Evolutionary conservation across 176 grass and related monocot genomes (phyloP).

Genomic region (Leersia perrieri): DNA sequence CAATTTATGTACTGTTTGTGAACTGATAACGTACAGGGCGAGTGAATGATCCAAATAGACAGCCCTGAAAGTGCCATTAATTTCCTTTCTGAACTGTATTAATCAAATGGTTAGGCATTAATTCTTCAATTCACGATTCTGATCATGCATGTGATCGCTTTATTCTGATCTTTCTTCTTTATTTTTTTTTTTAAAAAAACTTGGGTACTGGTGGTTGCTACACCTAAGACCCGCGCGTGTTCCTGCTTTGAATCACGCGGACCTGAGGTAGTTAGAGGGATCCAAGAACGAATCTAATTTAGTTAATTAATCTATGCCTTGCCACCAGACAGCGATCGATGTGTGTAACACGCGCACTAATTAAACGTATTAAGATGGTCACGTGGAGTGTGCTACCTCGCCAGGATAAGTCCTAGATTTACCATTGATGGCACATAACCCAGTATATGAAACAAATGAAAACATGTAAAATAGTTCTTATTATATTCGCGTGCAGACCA

Average conservation of each 20-base stretch:
- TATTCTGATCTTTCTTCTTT: too few relatives aligned
- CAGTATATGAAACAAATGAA: too few relatives aligned
- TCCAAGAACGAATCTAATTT: not conserved
- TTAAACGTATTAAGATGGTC: not conserved
- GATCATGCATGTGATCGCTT: not conserved
- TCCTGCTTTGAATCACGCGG: not conserved
- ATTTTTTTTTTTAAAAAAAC: not conserved
- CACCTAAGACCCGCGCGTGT: not conserved
- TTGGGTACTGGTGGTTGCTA: not conserved
- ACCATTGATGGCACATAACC: too few relatives aligned
- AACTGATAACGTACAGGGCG: too few relatives aligned
- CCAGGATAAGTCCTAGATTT: too few relatives aligned
- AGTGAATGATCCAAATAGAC: not conserved
- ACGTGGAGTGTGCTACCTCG: too few relatives aligned
- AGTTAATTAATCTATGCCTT: not conserved
- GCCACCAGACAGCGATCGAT: not conserved
- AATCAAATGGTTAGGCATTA: not conserved
- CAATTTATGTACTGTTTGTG: too few relatives aligned
- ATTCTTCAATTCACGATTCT: not conserved
- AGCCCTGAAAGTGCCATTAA: not conserved
- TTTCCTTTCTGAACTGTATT: not conserved
- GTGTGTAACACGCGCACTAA: not conserved
- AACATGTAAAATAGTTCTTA: too few relatives aligned
- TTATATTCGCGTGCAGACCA: too few relatives aligned
- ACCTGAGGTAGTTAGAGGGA: not conserved